Conservation (phyloP, 768 basidiomycete genomes). For the Podaxis mareebaensis region DNA sequence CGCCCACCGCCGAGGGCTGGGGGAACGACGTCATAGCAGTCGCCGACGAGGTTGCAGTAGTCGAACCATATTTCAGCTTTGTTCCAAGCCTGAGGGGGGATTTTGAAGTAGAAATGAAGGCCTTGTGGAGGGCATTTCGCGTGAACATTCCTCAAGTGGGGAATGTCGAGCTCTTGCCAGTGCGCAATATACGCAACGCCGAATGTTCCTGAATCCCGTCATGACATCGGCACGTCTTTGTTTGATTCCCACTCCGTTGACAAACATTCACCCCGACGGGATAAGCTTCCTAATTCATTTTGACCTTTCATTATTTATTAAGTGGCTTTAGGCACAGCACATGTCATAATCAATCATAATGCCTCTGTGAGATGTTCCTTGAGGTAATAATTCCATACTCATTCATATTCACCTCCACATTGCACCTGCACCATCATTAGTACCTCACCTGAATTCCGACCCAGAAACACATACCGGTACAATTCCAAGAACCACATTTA, state of each 20-base stretch:
- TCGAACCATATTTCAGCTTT: background rate
- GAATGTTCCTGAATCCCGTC: background rate
- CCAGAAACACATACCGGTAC: background rate
- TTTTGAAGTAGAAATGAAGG: background rate
- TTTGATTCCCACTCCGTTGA: background rate
- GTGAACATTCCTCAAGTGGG: slow-evolving; percentile 3
- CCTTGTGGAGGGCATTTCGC: slow-evolving; percentile 6
- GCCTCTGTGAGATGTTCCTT: background rate
- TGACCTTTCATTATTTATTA: too few relatives aligned
- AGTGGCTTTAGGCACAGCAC: too few relatives aligned
- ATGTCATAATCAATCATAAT: background rate
- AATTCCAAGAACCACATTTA: slow-evolving; percentile 20
- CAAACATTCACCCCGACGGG: background rate
- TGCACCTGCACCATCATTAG: background rate
- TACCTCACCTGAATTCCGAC: too few relatives aligned
- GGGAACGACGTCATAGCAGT: slow-evolving; percentile 1
- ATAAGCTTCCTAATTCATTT: too few relatives aligned
- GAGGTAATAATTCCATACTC: too few relatives aligned
- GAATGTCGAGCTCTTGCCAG: background rate
- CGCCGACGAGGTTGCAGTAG: background rate
- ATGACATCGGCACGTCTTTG: background rate
- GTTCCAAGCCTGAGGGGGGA: background rate
- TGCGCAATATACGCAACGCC: background rate
- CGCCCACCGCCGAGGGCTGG: background rate
- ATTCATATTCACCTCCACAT: slow-evolving; percentile 1